Base-by-base conservation (phyloP, 805 yeast genomes). In the Zygotorulaspora florentina region DNA sequence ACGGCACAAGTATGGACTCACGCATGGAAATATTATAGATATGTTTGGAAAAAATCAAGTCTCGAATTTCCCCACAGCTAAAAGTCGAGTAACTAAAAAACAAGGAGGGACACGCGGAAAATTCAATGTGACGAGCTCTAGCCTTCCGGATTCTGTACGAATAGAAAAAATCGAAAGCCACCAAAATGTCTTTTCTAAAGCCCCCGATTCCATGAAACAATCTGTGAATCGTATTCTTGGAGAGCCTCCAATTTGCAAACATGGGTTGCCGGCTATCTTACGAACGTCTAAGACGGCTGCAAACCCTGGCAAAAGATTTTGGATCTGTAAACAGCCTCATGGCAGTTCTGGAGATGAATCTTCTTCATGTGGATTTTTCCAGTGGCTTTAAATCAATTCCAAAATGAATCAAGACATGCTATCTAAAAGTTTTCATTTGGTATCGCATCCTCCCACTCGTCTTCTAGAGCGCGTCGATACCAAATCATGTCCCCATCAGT, bases 281-380 rank as follows among this genome's bases (percentile, higher is more conserved):
- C 66, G 73, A 49, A 71, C 77, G 0, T 76, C 80, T 0, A 69
- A 61, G 51, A 73, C 75, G 1, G 43, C 58, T 3, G 59, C 64
- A 20, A 75, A 74, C 46, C 71, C 66, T 31, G 83, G 83, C 0
- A 68, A 65, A 43, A 75, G 72, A 50, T 79, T 79, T 51, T 79
- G 83, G 83, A 68, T 75, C 17, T 79, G 84, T 56, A 49, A 67
- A 0, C 64, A 69, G 48, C 67, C 70, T 2, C 54, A 60, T 51
- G 71, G 71, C 16, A 53, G 50, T 20, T 48, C 53, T 5, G 51
- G 47, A 13, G 58, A 64, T 39, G 27, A 48, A 8, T 68, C 65
- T 10, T 66, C 60, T 40, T 71, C 70, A n/a, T 79, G 83, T 59
- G 78, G 75, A 1, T 77, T 61, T 53, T 79, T 79, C 57, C 71